phyloP scores from a whole-genome alignment of 1,139 yeast genomes.

The Arxiozyma slooffiae region DNA sequence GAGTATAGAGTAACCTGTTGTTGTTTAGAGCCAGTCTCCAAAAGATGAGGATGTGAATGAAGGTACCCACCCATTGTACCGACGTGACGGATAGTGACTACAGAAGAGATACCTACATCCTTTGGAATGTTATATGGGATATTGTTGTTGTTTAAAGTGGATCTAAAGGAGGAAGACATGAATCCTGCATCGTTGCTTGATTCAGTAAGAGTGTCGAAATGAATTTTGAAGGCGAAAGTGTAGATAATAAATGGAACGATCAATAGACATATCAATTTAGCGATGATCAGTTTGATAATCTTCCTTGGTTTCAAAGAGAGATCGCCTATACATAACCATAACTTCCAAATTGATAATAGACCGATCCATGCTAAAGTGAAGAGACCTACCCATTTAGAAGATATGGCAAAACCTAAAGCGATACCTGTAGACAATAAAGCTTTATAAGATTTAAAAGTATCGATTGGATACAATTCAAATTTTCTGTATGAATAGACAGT shows the following conservation, averaged over 20 bases:
- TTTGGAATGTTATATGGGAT: slow-evolving; percentile 63
- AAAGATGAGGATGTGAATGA: slow-evolving; percentile 80
- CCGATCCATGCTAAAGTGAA: slow-evolving; percentile 95
- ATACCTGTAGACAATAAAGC: slow-evolving; percentile 66
- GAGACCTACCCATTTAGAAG: slow-evolving; percentile 95
- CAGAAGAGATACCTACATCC: slow-evolving; percentile 84
- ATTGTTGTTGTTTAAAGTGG: slow-evolving; percentile 58
- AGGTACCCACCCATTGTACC: slow-evolving; percentile 90
- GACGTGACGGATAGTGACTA: slow-evolving; percentile 66
- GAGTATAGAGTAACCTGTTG: slow-evolving; percentile 92
- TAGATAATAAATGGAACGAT: slow-evolving; percentile 65
- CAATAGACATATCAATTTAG: slow-evolving; percentile 47
- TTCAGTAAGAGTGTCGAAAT: slow-evolving; percentile 57
- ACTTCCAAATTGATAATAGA: slow-evolving; percentile 54
- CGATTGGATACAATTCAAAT: slow-evolving; percentile 72
- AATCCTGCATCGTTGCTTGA: slow-evolving; percentile 87
- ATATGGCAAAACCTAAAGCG: slow-evolving; percentile 76
- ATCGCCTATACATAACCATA: slow-evolving; percentile 89
- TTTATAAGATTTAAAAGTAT: slow-evolving; percentile 59
- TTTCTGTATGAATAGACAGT: slow-evolving; percentile 71
- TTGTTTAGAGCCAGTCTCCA: slow-evolving; percentile 89
- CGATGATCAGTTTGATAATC: slow-evolving; percentile 37
- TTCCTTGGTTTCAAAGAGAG: slow-evolving; percentile 35
- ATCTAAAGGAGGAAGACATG: slow-evolving; percentile 83
- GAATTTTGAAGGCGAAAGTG: slow-evolving; percentile 64